Base-by-base conservation (phyloP, 2,329 filamentous ascomycete genomes). In the Monosporascus cannonballus region DNA sequence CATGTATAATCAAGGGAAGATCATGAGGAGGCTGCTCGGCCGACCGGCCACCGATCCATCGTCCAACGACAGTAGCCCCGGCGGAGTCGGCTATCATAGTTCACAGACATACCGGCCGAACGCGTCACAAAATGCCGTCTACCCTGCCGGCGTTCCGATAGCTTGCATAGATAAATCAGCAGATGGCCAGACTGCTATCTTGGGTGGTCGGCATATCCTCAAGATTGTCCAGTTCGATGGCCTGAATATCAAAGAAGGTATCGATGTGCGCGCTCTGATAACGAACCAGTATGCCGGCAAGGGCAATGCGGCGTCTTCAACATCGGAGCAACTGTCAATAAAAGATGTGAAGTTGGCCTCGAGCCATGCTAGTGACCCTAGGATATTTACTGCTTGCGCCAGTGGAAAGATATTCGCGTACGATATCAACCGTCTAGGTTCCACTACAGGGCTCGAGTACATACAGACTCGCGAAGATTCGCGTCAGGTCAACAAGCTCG, bases 381-480 rank as follows among this genome's bases (percentile, higher is more conserved):
- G 75, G 38, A 76, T 86, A 51, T 82, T 84, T 58, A 86, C 83
- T 0, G 83, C 83, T 3, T 84, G 81, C 62, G 78, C 79, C 48
- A 83, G 79, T 55, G 83, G 83, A 61, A 81, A 82, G 66, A 84
- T 86, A 59, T 85, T 85, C 55, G 74, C 80, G 54, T 86, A 86
- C 61, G 81, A 86, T 64, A 64, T 86, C 18, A 73, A 73, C 41
- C 76, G 78, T 20, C 61, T 80, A 9, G 74, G 76, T 1, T 64
- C 72, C 2, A 73, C 71, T 3, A 68, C 69, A 6, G 74, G 76
- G 4, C 66, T 84, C 49, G 80, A 80, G 39, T 78, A 77, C 36
- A 75, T 84, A 36, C 77, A 84, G 64, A 80, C 75, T 49, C 75
- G 78, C 45, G 83, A 86, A 60, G 83, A 85, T 59, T 77, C 79